Evolutionary conservation across 495 filamentous ascomycete genomes (phyloP).

Genomic region (Tuber calosporum): DNA sequence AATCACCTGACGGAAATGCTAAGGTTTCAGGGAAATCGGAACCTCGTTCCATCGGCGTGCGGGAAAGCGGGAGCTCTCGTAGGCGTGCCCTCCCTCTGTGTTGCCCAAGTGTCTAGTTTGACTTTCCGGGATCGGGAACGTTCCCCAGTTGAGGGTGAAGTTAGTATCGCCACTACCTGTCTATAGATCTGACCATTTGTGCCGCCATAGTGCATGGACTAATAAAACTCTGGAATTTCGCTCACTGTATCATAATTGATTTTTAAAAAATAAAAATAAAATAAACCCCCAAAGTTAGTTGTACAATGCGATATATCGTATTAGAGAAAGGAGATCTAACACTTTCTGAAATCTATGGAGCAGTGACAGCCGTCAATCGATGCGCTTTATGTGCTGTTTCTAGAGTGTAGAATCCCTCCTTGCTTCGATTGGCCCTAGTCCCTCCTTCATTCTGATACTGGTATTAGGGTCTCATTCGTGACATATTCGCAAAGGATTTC

Average conservation of each 20-base stretch:
- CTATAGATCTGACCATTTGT: not conserved
- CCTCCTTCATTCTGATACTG: not conserved
- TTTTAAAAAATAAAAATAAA: not conserved
- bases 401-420: not conserved
- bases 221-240: conserved; percentile 18
- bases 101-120: conserved; percentile 5
- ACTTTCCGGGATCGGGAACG: conserved; percentile 27
- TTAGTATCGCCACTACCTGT: conserved; percentile 12
- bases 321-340: conserved; percentile 4
- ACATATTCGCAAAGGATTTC: not conserved
- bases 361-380: not conserved
- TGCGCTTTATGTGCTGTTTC: too few species aligned
- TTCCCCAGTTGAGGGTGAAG: conserved; percentile 23
- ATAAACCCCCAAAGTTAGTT: not conserved
- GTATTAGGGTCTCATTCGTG: not conserved
- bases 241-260: conserved; percentile 6
- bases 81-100: conserved; percentile 2
- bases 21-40: conserved; percentile 27
- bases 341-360: not conserved
- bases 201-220: conserved; percentile 2
- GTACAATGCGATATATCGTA: conserved; percentile 31
- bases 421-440: not conserved
- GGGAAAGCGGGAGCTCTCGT: not conserved
- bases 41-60: conserved; percentile 17
- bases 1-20: conserved; percentile 27